These are phyloP conservation scores for Tilletia horrida DNA, from an alignment of 1,284 basidiomycete genomes.

Conservation along the genomic window DNA sequence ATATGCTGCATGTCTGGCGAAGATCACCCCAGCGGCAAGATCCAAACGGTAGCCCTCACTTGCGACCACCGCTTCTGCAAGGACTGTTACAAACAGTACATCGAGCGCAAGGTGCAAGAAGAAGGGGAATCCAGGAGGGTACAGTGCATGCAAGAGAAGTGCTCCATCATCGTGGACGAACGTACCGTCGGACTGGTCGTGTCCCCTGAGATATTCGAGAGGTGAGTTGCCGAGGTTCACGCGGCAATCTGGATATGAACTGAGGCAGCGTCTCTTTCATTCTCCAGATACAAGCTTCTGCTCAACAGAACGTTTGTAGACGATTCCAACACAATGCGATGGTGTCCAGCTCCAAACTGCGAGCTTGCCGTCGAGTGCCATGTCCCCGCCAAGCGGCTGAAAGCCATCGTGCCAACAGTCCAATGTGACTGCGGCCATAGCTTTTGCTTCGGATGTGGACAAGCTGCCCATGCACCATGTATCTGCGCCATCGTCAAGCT, in stretches of 20 bases:
- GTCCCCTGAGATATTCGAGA: constrained; percentile 54
- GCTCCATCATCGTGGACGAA: constrained; percentile 67
- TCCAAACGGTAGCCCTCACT: constrained; percentile 46
- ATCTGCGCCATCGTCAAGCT: constrained; percentile 82
- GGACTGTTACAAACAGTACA: constrained; percentile 82
- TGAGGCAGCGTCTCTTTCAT: constrained; percentile 47
- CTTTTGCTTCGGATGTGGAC: constrained; percentile 61
- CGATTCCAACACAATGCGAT: constrained; percentile 77
- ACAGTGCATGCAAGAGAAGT: constrained; percentile 89
- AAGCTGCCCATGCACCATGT: constrained; percentile 78
- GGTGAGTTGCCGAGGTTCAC: too few species aligned
- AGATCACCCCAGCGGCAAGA: constrained; percentile 35
- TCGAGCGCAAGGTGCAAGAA: constrained; percentile 77
- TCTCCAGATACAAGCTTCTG: constrained; percentile 73
- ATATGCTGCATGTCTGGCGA: constrained; percentile 47
- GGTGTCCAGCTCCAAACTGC: constrained; percentile 73
- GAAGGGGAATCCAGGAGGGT: constrained; percentile 80
- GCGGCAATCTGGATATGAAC: constrained; percentile 8
- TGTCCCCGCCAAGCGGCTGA: constrained; percentile 62
- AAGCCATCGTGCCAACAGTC: constrained; percentile 78
- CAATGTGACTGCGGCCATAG: constrained; percentile 69
- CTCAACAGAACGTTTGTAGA: constrained; percentile 86
- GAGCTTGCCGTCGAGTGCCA: constrained; percentile 81
- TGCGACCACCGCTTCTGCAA: constrained; percentile 52
- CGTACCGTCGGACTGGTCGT: constrained; percentile 43